A percentile compares a stretch with the other conserved stretches of the same genome.
Evolutionary conservation across 2,329 filamentous ascomycete genomes (phyloP).

Genomic region (Venturia effusa): DNA sequence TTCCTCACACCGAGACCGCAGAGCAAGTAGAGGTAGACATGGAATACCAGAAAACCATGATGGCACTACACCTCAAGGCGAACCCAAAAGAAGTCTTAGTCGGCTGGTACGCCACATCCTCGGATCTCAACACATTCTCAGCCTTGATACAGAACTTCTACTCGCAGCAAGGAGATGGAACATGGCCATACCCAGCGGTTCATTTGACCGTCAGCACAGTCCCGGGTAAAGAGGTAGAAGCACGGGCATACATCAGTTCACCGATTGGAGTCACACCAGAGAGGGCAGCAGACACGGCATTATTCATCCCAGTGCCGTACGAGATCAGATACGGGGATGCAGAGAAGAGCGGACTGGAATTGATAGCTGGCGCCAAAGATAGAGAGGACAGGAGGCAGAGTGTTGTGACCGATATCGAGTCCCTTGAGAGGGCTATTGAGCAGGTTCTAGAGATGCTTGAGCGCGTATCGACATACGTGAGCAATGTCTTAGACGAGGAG

Average conservation of each 20-base stretch:
- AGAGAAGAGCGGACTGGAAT: constrained; percentile 66
- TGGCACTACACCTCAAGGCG: constrained; percentile 85
- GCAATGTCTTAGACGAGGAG: constrained; percentile 88
- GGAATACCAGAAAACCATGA: constrained; percentile 99
- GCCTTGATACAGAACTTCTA: constrained; percentile 99
- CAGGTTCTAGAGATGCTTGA: constrained; percentile 84
- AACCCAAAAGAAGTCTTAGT: constrained; percentile 89
- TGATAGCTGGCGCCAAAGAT: constrained; percentile 74
- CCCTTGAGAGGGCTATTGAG: constrained; percentile 73
- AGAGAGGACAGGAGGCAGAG: constrained; percentile 61
- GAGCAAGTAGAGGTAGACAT: constrained; percentile 99
- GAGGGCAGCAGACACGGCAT: constrained; percentile 87
- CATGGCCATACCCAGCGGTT: constrained; percentile 92
- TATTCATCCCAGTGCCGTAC: constrained; percentile 95
- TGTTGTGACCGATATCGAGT: constrained; percentile 80
- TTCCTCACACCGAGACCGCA: constrained; percentile 94
- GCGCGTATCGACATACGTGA: constrained; percentile 83
- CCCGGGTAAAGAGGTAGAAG: constrained; percentile 78
- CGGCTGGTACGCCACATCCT: constrained; percentile 96
- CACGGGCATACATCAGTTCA: constrained; percentile 87
- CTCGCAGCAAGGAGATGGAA: constrained; percentile 90
- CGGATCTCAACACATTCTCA: constrained; percentile 96
- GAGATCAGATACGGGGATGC: constrained; percentile 82
- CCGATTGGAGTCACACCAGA: constrained; percentile 92
- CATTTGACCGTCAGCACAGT: constrained; percentile 92